Base-by-base conservation (phyloP, 306 rosid species). In the Cercis canadensis region DNA sequence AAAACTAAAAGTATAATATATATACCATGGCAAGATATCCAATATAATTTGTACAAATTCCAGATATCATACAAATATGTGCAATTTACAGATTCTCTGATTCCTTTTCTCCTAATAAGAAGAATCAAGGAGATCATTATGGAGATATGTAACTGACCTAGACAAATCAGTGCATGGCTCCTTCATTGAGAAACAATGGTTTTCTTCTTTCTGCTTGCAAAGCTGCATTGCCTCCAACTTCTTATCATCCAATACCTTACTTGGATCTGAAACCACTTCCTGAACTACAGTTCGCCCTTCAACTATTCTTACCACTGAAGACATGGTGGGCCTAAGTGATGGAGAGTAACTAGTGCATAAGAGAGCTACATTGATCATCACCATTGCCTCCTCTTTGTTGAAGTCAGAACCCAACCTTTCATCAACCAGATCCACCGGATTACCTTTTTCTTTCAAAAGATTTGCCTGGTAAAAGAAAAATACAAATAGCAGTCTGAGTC, bases 361-460 rank as follows among this genome's bases (percentile, higher is more conserved):
- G 44, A 82, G 71, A 11, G 80, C 80, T 37, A 82, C 80, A 65
- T 82, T 82, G 55, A 82, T 82, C 77, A 82, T 78, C 5, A 64
- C 57, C 75, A 24, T 24, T 15, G 37, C 80, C 76, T 82, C 80
- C 37, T 61, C 62, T 32, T 13, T 37, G 3, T 61, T 51, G 18
- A 58, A 69, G 33, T 82, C 46, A 9, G 40, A 55, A 36, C 62
- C 66, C 56, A 82, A 65, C 59, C 78, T 78, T 36, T 79, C 77
- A 70, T 82, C 86, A 53, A 82, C 78, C 9, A 78, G 51, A 34
- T 82, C 72, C 75, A 82, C 57, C 54, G 74, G 8, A 21, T 69
- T 65, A 9, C 67, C 75, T 60, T 74, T 47, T 65, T 78, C 80
- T 62, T 74, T 74, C 71, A 82, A 70, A 32, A 78, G n/a, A 78